These are phyloP conservation scores for Aspergillus pseudonomiae DNA, from an alignment of 2,329 filamentous ascomycete genomes.

Conservation along the genomic window DNA sequence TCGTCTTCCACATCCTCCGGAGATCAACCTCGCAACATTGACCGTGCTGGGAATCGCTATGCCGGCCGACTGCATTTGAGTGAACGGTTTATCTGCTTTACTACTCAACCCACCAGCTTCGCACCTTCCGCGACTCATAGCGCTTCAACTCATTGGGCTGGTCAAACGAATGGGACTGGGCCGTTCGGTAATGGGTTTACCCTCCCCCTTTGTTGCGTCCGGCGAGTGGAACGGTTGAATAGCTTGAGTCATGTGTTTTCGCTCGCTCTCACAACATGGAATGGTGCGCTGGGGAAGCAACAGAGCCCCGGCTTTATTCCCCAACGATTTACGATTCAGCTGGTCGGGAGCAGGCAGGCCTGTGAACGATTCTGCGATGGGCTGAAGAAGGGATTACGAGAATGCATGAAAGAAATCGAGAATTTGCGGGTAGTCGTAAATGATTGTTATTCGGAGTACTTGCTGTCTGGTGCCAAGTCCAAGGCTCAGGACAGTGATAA, in stretches of 20 bases:
- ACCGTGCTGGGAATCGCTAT: constrained; percentile 78
- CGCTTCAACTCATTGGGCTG: constrained; percentile 82
- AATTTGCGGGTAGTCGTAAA: constrained; percentile 78
- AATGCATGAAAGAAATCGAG: constrained; percentile 84
- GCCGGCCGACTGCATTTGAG: constrained; percentile 90
- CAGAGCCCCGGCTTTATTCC: constrained; percentile 64
- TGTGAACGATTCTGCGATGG: constrained; percentile 97
- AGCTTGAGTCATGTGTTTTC: constrained; percentile 92
- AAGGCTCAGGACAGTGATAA: constrained; percentile 58
- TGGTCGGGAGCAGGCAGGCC: constrained; percentile 82
- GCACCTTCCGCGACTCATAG: constrained; percentile 75
- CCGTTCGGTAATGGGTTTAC: constrained; percentile 96
- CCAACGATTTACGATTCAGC: constrained; percentile 88
- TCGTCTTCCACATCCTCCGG: constrained; percentile 57
- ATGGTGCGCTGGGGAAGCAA: constrained; percentile 63
- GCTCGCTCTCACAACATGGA: constrained; percentile 94
- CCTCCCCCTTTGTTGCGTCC: constrained; percentile 86
- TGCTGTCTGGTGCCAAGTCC: constrained; percentile 54
- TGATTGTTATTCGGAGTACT: constrained; percentile 90
- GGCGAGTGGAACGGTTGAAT: constrained; percentile 88
- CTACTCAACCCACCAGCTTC: constrained; percentile 88
- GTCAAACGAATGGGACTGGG: constrained; percentile 88
- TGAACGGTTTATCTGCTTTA: constrained; percentile 95
- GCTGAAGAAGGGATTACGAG: constrained; percentile 84
- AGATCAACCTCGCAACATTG: constrained; percentile 59